Percentiles rank a stretch among this genome's conserved stretches.
These are phyloP conservation scores for Meira nashicola DNA, from an alignment of 1,284 basidiomycete species.

Conservation along the genomic window DNA sequence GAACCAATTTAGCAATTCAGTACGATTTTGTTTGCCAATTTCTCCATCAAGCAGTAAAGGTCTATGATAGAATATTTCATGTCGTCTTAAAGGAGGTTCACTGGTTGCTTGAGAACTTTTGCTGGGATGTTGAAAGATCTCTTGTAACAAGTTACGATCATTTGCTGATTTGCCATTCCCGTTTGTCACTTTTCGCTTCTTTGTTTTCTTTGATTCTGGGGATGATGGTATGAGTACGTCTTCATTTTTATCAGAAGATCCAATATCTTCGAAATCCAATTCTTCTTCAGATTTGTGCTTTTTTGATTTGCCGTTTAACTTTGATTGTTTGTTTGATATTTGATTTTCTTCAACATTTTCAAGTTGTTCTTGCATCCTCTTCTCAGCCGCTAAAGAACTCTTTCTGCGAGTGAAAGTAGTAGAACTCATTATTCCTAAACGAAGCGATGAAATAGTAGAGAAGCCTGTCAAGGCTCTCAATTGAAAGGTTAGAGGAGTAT, in stretches of 20 bases:
- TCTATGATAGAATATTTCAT: constrained; percentile 27
- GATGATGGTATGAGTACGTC: neutral
- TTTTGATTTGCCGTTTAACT: no score
- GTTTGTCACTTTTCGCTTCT: neutral
- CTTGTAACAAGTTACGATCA: neutral
- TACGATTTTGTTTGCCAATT: neutral
- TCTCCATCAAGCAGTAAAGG: constrained; percentile 25
- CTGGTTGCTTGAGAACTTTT: neutral
- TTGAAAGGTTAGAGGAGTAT: no score
- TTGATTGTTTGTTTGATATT: no score
- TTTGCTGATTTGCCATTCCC: neutral
- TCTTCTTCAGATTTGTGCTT: no score
- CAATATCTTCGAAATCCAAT: no score
- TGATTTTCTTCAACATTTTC: neutral
- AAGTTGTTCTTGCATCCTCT: neutral
- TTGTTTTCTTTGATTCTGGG: neutral
- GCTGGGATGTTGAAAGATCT: neutral
- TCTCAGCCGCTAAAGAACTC: neutral
- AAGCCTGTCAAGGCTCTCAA: no score
- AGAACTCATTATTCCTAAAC: no score
- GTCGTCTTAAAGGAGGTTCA: constrained; percentile 14
- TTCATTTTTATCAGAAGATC: no score
- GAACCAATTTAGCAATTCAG: constrained; percentile 61
- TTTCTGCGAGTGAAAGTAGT: neutral
- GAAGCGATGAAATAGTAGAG: no score